These are phyloP conservation scores for Raddia guianensis DNA, from an alignment of 176 grass and related monocot genomes.

Conservation along the genomic window DNA sequence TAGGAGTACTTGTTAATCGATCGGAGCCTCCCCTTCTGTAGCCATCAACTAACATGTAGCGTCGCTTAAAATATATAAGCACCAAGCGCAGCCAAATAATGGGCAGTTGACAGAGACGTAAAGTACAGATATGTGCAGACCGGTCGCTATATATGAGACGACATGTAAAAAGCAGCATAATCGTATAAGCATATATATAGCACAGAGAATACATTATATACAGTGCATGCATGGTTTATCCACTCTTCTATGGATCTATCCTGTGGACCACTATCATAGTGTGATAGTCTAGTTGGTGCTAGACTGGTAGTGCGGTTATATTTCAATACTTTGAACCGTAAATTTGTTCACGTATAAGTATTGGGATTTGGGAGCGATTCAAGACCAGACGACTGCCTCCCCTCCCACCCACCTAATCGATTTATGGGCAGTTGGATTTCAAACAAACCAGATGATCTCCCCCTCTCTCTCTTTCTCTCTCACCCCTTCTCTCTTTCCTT, in stretches of 20 bases:
- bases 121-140: background rate
- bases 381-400: no score
- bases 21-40: background rate
- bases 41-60: background rate
- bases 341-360: no score
- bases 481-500: no score
- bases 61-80: background rate
- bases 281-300: no score
- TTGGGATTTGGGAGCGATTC: no score
- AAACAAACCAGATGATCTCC: no score
- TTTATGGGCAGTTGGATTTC: no score
- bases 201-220: background rate
- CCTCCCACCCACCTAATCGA: no score
- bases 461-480: no score
- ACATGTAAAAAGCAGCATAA: background rate
- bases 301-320: no score
- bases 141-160: background rate
- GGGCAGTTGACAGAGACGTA: slow-evolving; percentile 11
- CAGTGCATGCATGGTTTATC: background rate
- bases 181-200: background rate
- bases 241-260: background rate
- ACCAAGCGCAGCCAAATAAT: background rate
- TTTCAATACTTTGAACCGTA: no score
- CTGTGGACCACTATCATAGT: no score
- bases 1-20: background rate